phyloP scores from a whole-genome alignment of 1,284 basidiomycete species.

The Filobasidium uniguttulatum region DNA sequence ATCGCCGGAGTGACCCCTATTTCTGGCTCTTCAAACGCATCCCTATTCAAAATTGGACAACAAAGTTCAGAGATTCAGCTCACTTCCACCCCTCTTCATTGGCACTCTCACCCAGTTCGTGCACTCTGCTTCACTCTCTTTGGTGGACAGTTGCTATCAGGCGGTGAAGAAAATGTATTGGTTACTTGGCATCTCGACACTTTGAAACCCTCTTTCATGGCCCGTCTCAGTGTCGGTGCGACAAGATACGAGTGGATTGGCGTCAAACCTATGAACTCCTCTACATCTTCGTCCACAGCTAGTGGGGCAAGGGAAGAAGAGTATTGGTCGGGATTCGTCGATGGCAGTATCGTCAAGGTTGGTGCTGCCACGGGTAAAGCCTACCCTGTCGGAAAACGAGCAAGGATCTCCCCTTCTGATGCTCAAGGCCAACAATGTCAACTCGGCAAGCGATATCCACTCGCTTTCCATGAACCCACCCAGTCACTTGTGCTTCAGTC shows the following conservation, averaged over 20 bases:
- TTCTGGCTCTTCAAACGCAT: constrained; percentile 1
- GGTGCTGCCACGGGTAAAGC: constrained; percentile 58
- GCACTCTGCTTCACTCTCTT: constrained; percentile 77
- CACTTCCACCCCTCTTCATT: constrained; percentile 78
- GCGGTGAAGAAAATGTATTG: constrained; percentile 88
- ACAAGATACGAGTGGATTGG: constrained; percentile 53
- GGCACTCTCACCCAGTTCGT: constrained; percentile 94
- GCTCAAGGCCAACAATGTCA: background rate
- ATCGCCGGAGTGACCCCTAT: background rate
- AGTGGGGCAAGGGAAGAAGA: constrained; percentile 53
- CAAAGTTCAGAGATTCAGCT: constrained; percentile 21
- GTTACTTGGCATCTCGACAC: constrained; percentile 89
- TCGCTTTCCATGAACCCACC: constrained; percentile 57
- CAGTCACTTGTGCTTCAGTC: constrained; percentile 76
- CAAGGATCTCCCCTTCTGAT: constrained; percentile 28
- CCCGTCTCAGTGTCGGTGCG: constrained; percentile 61
- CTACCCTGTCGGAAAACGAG: constrained; percentile 47
- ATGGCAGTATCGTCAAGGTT: constrained; percentile 70
- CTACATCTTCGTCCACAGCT: constrained; percentile 34
- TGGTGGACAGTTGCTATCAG: constrained; percentile 84
- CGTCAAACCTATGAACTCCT: constrained; percentile 44
- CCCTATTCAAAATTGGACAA: background rate
- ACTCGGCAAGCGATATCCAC: constrained; percentile 21
- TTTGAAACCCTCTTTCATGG: constrained; percentile 77
- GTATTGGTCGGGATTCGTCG: constrained; percentile 67